Percentiles rank a stretch among this genome's conserved stretches.
Conservation (phyloP, 2,329 filamentous ascomycete species). For the Verruconis gallopava region DNA sequence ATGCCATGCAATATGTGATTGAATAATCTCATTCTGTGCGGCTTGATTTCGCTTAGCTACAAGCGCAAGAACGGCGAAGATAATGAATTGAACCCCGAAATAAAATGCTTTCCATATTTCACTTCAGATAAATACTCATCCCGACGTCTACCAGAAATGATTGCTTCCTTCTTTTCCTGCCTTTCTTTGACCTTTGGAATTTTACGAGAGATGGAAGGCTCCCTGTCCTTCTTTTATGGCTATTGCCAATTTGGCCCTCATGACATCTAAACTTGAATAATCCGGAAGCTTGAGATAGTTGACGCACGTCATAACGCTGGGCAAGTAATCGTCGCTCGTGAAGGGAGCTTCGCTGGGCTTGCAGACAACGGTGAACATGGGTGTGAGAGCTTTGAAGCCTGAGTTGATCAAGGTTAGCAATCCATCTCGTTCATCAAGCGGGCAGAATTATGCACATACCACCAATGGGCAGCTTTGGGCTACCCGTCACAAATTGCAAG, state of each 20-base stretch:
- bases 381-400: slow-evolving; percentile 95
- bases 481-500: slow-evolving; percentile 94
- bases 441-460: slow-evolving; percentile 44
- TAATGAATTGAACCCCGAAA: no score
- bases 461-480: slow-evolving; percentile 94
- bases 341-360: slow-evolving; percentile 95
- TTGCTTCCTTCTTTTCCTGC: not conserved
- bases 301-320: slow-evolving; percentile 98
- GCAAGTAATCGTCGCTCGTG: slow-evolving; percentile 92
- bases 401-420: slow-evolving; percentile 9
- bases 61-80: no score
- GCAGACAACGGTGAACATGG: slow-evolving; percentile 98
- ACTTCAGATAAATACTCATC: no score
- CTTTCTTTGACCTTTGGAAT: not conserved
- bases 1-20: no score
- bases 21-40: no score
- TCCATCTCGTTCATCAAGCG: not conserved
- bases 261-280: slow-evolving; percentile 65
- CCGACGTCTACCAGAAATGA: no score
- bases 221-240: slow-evolving; percentile 94
- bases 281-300: slow-evolving; percentile 98
- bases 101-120: no score
- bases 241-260: slow-evolving; percentile 65
- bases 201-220: slow-evolving; percentile 84
- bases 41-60: no score